A percentile compares a stretch with the other conserved stretches of the same genome.
Conservation (phyloP, 352 stramenopile genomes). For the Phytophthora quininea region DNA sequence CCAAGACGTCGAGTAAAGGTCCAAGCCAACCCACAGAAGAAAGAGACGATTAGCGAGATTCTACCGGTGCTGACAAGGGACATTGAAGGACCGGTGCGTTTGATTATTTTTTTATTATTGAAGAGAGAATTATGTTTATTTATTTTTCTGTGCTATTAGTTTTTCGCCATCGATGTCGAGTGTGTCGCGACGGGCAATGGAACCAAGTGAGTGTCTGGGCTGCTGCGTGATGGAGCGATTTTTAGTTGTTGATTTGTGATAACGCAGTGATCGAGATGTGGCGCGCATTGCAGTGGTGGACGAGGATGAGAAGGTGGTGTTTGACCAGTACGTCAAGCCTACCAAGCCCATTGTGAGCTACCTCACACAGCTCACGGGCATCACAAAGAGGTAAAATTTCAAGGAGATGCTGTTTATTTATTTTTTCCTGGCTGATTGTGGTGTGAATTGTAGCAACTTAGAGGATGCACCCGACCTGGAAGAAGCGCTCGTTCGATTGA, state of each 20-base stretch:
- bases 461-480: constrained; percentile 68
- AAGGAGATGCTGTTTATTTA: not conserved
- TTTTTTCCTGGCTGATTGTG: not conserved
- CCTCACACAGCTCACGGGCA: constrained; percentile 91
- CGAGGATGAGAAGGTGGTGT: constrained; percentile 85
- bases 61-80: constrained; percentile 75
- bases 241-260: constrained; percentile 4
- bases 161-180: constrained; percentile 94
- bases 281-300: constrained; percentile 91
- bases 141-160: constrained; percentile 41
- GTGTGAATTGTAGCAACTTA: constrained; percentile 51
- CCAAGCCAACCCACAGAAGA: constrained; percentile 70
- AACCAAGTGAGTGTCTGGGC: constrained; percentile 51
- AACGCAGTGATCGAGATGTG: constrained; percentile 84
- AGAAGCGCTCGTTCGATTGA: constrained; percentile 80
- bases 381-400: constrained; percentile 68
- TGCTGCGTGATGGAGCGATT: not conserved
- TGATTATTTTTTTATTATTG: constrained; percentile 3
- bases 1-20: constrained; percentile 58
- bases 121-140: not conserved
- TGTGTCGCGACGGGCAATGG: constrained; percentile 90
- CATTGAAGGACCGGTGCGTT: constrained; percentile 70
- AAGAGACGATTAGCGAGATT: constrained; percentile 80
- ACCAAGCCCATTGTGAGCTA: constrained; percentile 90
- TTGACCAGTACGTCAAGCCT: constrained; percentile 88